Percentiles rank a stretch among this genome's conserved stretches.
phyloP scores from a whole-genome alignment of 768 basidiomycete genomes.

The Boletus huronensis region DNA sequence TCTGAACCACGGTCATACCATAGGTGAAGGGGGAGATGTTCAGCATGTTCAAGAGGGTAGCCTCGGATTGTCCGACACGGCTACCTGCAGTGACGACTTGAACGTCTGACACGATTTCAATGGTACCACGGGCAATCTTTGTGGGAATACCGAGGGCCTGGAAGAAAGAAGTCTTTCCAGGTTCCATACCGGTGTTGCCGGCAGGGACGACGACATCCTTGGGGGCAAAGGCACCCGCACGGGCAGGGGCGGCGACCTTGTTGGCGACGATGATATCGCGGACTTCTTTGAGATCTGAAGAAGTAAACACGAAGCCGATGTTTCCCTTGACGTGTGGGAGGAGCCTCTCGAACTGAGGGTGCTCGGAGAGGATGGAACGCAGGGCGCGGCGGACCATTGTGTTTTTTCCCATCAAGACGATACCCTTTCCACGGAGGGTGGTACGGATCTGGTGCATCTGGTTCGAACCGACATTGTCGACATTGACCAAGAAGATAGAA shows the following conservation, averaged over 20 bases:
- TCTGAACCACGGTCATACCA: conserved; percentile 97
- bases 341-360: conserved; percentile 93
- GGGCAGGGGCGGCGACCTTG: conserved; percentile 98
- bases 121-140: conserved; percentile 99
- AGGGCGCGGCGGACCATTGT: conserved; percentile 99
- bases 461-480: conserved; percentile 99
- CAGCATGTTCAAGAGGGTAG: conserved; percentile 98
- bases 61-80: conserved; percentile 96
- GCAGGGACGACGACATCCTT: conserved; percentile 89
- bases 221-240: conserved; percentile 95
- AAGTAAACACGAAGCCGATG: conserved; percentile 99
- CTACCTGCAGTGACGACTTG: conserved; percentile 90
- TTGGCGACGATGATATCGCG: conserved; percentile 92
- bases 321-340: conserved; percentile 95
- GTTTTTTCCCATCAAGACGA: conserved; percentile 99
- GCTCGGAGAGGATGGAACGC: conserved; percentile 83
- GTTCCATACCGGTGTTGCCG: conserved; percentile 99
- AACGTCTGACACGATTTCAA: conserved; percentile 97
- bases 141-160: conserved; percentile 99
- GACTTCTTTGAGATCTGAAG: conserved; percentile 87
- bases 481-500: conserved; percentile 98
- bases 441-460: conserved; percentile 99
- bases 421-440: conserved; percentile 92
- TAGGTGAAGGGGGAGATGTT: conserved; percentile 99
- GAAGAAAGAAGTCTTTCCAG: conserved; percentile 99